Evolutionary conservation across 768 basidiomycete genomes (phyloP).

Genomic region (Kwoniella bestiolae): DNA sequence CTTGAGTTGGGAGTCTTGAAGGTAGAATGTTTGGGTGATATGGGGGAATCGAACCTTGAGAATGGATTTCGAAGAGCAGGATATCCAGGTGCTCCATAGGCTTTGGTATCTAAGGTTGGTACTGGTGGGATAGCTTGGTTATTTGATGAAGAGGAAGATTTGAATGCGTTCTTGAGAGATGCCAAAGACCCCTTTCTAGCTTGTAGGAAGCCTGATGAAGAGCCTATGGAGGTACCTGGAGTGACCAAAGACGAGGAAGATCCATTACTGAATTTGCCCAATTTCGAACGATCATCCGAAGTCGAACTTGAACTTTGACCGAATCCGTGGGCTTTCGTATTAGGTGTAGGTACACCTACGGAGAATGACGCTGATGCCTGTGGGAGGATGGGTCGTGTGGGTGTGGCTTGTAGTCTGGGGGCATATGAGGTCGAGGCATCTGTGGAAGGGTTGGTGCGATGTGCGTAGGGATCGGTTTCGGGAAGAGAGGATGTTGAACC

Average conservation of each 20-base stretch:
- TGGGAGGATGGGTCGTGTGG: constrained; percentile 31
- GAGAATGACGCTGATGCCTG: constrained; percentile 40
- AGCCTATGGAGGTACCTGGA: constrained; percentile 37
- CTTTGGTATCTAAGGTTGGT: constrained; percentile 33
- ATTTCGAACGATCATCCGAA: constrained; percentile 21
- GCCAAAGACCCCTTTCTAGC: constrained; percentile 47
- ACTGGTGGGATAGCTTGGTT: constrained; percentile 40
- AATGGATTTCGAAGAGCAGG: constrained; percentile 55
- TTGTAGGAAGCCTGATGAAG: constrained; percentile 33
- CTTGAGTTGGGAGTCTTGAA: constrained; percentile 30
- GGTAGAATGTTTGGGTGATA: constrained; percentile 32
- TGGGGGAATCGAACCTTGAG: constrained; percentile 40
- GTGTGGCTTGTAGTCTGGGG: constrained; percentile 24
- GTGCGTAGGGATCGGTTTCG: constrained; percentile 22
- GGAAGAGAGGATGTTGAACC: constrained; percentile 32
- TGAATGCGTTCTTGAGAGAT: constrained; percentile 51
- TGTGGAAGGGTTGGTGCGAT: constrained; percentile 30
- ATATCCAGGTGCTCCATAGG: constrained; percentile 34
- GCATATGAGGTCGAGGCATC: constrained; percentile 18
- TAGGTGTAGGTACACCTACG: constrained; percentile 23
- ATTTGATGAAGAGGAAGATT: constrained; percentile 15
- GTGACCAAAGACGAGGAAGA: constrained; percentile 40
- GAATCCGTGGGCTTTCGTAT: constrained; percentile 18
- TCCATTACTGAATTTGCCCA: constrained; percentile 50
- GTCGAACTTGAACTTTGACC: neutral